phyloP scores from a whole-genome alignment of 805 yeast species.

The Myxozyma mucilagina region DNA sequence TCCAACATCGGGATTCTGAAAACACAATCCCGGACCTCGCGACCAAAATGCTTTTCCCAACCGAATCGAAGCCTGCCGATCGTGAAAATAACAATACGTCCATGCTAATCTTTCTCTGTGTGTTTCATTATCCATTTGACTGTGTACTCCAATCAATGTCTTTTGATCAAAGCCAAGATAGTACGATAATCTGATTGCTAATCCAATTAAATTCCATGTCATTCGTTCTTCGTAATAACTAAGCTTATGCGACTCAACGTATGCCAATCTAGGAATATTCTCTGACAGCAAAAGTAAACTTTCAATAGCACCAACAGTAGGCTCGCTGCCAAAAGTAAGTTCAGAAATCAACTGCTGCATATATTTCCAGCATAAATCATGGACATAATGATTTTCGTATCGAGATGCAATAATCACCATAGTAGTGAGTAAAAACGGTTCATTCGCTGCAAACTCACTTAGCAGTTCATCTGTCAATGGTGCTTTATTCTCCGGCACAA shows the following conservation, averaged over 20 bases:
- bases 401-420: constrained; percentile 20
- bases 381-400: constrained; percentile 17
- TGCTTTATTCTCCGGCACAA: constrained; percentile 2
- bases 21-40: constrained; percentile 34
- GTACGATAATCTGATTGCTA: constrained; percentile 33
- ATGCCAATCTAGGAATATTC: constrained; percentile 29
- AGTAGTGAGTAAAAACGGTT: constrained; percentile 19
- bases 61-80: constrained; percentile 34
- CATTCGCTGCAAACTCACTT: constrained; percentile 10
- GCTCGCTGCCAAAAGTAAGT: constrained; percentile 26
- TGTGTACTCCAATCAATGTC: constrained; percentile 26
- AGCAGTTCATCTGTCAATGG: constrained; percentile 20
- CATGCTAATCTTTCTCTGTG: constrained; percentile 32
- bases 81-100: constrained; percentile 35
- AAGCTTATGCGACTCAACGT: constrained; percentile 11
- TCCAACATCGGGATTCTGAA: constrained; percentile 24
- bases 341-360: constrained; percentile 18
- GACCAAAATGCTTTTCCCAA: constrained; percentile 35
- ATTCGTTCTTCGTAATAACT: constrained; percentile 26
- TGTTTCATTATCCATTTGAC: constrained; percentile 25
- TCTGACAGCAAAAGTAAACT: constrained; percentile 33
- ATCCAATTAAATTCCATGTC: constrained; percentile 34
- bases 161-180: constrained; percentile 34
- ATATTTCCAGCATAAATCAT: constrained; percentile 20
- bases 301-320: constrained; percentile 33